Evolutionary conservation across 352 stramenopile genomes (phyloP).

Genomic region (Phytophthora tubulina): DNA sequence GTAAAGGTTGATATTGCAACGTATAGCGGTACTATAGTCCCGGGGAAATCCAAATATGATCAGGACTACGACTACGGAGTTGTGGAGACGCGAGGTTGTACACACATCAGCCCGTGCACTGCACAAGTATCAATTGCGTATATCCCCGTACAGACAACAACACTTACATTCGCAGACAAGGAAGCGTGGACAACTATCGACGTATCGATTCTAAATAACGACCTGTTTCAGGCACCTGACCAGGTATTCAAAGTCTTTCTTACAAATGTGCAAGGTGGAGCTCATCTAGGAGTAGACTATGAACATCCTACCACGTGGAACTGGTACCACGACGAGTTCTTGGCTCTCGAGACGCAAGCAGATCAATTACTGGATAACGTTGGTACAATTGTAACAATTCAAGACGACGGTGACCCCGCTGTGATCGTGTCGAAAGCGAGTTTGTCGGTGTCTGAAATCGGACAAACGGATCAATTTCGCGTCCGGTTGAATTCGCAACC

Average conservation of each 20-base stretch:
- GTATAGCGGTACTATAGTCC: constrained; percentile 62
- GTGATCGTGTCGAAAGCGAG: constrained; percentile 74
- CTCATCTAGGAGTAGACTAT: constrained; percentile 70
- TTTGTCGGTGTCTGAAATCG: constrained; percentile 74
- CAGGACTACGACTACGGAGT: constrained; percentile 65
- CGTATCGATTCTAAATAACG: constrained; percentile 67
- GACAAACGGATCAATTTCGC: constrained; percentile 60
- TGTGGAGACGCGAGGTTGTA: constrained; percentile 59
- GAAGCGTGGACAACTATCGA: constrained; percentile 53
- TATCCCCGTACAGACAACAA: constrained; percentile 54
- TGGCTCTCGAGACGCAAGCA: constrained; percentile 51
- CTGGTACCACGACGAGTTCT: constrained; percentile 47
- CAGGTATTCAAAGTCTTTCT: constrained; percentile 74
- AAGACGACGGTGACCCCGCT: constrained; percentile 69
- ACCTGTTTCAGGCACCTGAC: constrained; percentile 70
- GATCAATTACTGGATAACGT: constrained; percentile 64
- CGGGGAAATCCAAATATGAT: constrained; percentile 58
- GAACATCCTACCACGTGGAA: constrained; percentile 68
- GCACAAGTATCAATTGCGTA: constrained; percentile 56
- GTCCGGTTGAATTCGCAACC: constrained; percentile 65
- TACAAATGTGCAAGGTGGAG: constrained; percentile 54
- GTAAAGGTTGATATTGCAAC: constrained; percentile 71
- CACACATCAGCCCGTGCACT: constrained; percentile 74
- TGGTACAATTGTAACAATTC: constrained; percentile 73
- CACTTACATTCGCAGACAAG: constrained; percentile 58